Percentiles rank a stretch among this genome's conserved stretches.
Conservation (phyloP, 2,329 filamentous ascomycete genomes). For the Tolypocladium amazonense region DNA sequence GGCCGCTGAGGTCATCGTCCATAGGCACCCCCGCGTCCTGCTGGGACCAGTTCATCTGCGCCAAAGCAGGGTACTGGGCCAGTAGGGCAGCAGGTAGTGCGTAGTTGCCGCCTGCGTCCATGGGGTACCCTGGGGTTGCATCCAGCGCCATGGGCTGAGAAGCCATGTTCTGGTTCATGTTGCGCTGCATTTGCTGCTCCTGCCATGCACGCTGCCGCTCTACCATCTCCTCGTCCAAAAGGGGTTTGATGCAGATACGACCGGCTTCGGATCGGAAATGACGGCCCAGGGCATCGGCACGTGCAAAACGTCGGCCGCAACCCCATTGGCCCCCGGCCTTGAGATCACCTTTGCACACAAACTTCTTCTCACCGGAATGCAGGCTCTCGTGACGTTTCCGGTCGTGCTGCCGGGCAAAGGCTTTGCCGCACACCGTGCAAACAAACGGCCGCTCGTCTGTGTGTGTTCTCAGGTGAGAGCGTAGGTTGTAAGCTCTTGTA, state of each 20-base stretch:
- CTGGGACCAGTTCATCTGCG: slow-evolving; percentile 71
- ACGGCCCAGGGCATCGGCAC: slow-evolving; percentile 85
- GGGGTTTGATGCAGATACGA: slow-evolving; percentile 91
- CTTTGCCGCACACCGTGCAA: slow-evolving; percentile 93
- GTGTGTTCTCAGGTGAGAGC: slow-evolving; percentile 89
- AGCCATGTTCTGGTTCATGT: slow-evolving; percentile 50
- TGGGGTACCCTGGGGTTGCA: slow-evolving; percentile 44
- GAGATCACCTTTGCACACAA: slow-evolving; percentile 87
- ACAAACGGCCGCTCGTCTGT: slow-evolving; percentile 97
- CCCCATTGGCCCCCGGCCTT: slow-evolving; percentile 81
- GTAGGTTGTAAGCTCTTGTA: slow-evolving; percentile 90
- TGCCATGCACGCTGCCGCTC: slow-evolving; percentile 68
- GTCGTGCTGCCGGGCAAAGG: slow-evolving; percentile 94
- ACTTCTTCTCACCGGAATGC: slow-evolving; percentile 97
- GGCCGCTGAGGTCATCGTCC: slow-evolving; percentile 67
- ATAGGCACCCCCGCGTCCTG: slow-evolving; percentile 57
- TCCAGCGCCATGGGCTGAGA: slow-evolving; percentile 49
- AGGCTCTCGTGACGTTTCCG: slow-evolving; percentile 93
- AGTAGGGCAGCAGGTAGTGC: slow-evolving; percentile 77
- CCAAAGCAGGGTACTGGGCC: slow-evolving; percentile 88
- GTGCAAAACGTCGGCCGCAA: slow-evolving; percentile 84
- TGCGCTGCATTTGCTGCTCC: slow-evolving; percentile 59
- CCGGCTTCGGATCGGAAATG: slow-evolving; percentile 96
- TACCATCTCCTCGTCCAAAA: slow-evolving; percentile 85
- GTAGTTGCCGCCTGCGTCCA: slow-evolving; percentile 48